These are phyloP conservation scores for Camellia granthamiana DNA, from an alignment of 148 eudicot genomes.

Conservation along the genomic window DNA sequence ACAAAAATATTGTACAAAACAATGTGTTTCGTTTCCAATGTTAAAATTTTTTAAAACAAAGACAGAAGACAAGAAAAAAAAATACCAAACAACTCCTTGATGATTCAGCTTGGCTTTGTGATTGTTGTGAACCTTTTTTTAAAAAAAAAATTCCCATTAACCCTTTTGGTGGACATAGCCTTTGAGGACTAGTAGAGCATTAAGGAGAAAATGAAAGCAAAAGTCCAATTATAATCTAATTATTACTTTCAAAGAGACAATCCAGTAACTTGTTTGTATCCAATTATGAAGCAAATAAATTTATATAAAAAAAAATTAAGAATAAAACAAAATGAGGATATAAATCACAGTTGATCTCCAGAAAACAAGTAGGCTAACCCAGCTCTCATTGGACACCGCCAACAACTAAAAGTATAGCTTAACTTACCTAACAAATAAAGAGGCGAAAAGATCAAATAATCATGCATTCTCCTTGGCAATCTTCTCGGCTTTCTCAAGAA, in stretches of 20 bases:
- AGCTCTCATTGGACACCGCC: background rate
- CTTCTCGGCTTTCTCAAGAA: conserved; percentile 68
- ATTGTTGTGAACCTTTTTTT: too few relatives aligned
- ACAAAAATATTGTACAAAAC: too few relatives aligned
- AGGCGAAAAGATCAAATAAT: conserved; percentile 22
- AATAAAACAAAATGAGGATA: conserved; percentile 10
- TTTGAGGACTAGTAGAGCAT: background rate
- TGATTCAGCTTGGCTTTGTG: too few relatives aligned
- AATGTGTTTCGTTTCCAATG: too few relatives aligned
- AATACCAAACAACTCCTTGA: too few relatives aligned
- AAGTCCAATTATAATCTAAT: too few relatives aligned
- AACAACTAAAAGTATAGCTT: background rate
- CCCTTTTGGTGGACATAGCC: background rate
- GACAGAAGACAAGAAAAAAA: too few relatives aligned
- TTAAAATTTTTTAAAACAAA: too few relatives aligned
- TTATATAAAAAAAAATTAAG: background rate
- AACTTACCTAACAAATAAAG: background rate
- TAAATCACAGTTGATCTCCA: background rate
- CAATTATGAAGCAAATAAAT: background rate
- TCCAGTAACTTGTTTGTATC: background rate
- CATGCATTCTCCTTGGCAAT: conserved; percentile 55
- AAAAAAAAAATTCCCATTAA: too few relatives aligned
- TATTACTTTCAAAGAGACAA: background rate
- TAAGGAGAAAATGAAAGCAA: too few relatives aligned
- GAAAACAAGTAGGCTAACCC: background rate